Base-by-base conservation (phyloP, 495 filamentous ascomycete species). In the Halenospora varia region DNA sequence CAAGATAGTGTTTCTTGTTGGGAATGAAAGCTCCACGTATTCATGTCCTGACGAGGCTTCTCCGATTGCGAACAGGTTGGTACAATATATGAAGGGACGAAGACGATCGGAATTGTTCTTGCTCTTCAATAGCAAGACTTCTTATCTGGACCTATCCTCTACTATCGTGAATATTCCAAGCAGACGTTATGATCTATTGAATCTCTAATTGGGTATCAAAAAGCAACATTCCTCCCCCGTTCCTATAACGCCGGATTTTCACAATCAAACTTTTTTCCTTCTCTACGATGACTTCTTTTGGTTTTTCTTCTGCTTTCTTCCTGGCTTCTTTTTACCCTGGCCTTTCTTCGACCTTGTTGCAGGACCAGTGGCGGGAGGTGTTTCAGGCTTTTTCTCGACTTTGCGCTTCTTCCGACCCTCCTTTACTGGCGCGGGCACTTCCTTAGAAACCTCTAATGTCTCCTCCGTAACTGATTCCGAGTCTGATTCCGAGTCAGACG, bases 401-500 rank as follows among this genome's bases (percentile, higher is more conserved):
- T 62, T 59, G 2, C 19, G 46, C 51, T 64, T 63, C 57, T 60
- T 65, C 49, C 22, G 3, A 9, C 18, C 18, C 46, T 17, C 22
- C 17, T 52, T 3, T 22, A 10, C 13, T 35, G 2, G 17, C 20
- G 55, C 46, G 22, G 48, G 25, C 26, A 52, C 20, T 41, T 50
- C 25, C 13, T 56, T 25, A 55, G n/a, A 40, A 6, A 25, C 20
- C 23, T 39, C 40, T 25, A 44, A 19, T 49, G 53, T 26, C 3
- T 60, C 35, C 48, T 48, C 3, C 48, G 11, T 35, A 53, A 42
- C 59, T 24, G 54, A 48, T 8, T 45, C 51, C 1, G 64, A 51
- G 9, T 68, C 64, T 10, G 62, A 63, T 8, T 68, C 63, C 3
- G 57, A 62, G 11, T 60, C 64, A 0, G 72, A 68, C 3, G 71